Evolutionary conservation across 345 rosid genomes (phyloP).

Genomic region (Noccaea caerulescens): DNA sequence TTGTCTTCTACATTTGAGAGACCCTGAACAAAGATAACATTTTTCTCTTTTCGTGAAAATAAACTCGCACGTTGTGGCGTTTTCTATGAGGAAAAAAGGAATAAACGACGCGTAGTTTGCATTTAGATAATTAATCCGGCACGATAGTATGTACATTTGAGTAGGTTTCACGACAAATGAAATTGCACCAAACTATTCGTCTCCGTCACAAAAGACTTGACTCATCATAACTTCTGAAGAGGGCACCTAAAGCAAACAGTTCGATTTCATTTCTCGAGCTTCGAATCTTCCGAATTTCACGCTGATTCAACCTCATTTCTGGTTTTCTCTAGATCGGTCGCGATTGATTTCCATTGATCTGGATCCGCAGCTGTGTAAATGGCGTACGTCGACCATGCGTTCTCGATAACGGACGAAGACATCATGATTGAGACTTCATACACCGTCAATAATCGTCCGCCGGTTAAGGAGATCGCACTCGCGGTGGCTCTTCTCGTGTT

Average conservation of each 20-base stretch:
- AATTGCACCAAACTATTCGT: slow-evolving; percentile 35
- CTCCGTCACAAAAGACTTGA: slow-evolving; percentile 16
- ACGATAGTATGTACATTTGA: slow-evolving; percentile 2
- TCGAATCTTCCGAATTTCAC: slow-evolving; percentile 12
- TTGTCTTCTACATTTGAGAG: not conserved
- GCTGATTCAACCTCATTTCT: slow-evolving; percentile 11
- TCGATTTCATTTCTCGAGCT: slow-evolving; percentile 21
- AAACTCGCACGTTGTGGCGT: slow-evolving; percentile 20
- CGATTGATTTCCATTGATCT: slow-evolving; percentile 23
- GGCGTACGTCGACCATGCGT: slow-evolving; percentile 98
- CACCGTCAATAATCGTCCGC: slow-evolving; percentile 75
- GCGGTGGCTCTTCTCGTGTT: slow-evolving; percentile 88
- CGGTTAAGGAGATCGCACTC: slow-evolving; percentile 90
- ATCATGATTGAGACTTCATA: slow-evolving; percentile 73
- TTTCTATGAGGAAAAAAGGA: not conserved
- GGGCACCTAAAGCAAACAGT: slow-evolving; percentile 23
- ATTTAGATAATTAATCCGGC: slow-evolving; percentile 19
- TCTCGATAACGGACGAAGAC: slow-evolving; percentile 94
- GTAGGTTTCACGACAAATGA: slow-evolving; percentile 34
- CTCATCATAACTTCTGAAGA: slow-evolving; percentile 6
- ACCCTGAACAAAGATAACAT: not conserved
- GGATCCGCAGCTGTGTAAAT: slow-evolving; percentile 44
- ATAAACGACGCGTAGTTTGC: slow-evolving; percentile 39
- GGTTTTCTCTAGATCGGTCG: slow-evolving; percentile 12
- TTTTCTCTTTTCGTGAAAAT: not conserved